These are phyloP conservation scores for Cladorrhinum samala DNA, from an alignment of 495 filamentous ascomycete species.

Conservation along the genomic window DNA sequence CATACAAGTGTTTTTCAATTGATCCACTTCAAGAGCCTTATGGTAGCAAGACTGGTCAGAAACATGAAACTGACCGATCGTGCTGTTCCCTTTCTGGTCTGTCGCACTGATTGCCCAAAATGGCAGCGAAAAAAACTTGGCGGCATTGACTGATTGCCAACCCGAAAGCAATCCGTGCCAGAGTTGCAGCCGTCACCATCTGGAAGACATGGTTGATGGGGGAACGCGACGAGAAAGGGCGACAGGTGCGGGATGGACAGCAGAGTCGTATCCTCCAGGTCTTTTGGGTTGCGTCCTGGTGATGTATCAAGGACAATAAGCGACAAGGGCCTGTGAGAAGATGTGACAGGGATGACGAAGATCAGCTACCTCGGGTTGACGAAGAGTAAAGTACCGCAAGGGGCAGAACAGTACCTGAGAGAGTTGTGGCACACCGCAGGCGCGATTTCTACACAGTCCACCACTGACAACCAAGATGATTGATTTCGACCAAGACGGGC, in stretches of 20 bases:
- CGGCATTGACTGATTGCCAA: neutral
- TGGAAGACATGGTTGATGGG: neutral
- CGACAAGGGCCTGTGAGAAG: no score
- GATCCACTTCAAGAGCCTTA: neutral
- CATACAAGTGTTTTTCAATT: no score
- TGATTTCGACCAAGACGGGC: neutral
- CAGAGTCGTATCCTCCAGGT: no score
- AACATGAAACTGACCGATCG: neutral
- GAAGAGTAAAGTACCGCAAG: no score
- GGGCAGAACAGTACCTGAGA: no score
- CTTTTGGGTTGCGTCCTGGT: no score
- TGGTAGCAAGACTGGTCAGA: neutral
- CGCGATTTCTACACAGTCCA: neutral
- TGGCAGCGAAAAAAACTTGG: no score
- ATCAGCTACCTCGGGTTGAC: neutral
- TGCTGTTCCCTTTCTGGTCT: neutral
- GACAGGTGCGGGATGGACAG: neutral
- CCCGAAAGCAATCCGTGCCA: neutral
- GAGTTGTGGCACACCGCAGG: no score
- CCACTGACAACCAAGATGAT: neutral
- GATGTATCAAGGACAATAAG: no score
- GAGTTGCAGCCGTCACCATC: neutral
- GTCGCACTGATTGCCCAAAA: conserved; percentile 26
- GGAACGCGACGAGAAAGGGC: neutral
- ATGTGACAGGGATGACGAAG: neutral